Conservation (phyloP, 2,329 filamentous ascomycete species). For the Sphaceloma murrayae region DNA sequence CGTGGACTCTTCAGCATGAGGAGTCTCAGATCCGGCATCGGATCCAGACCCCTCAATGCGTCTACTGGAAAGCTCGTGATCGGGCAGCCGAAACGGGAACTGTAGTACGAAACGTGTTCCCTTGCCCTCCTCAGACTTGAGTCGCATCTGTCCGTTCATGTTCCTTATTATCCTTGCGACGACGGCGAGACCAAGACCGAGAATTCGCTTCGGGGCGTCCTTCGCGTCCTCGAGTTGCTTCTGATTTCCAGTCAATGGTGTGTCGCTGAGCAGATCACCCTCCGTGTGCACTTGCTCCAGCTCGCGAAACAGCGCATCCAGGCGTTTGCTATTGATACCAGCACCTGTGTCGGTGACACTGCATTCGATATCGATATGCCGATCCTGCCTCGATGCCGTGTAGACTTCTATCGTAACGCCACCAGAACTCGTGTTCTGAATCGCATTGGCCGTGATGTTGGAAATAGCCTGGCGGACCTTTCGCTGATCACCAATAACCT, state of each 20-base stretch:
- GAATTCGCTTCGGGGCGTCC: conserved; percentile 37
- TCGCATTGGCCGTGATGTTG: conserved; percentile 76
- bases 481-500: conserved; percentile 69
- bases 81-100: conserved; percentile 61
- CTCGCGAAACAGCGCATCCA: conserved; percentile 53
- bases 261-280: conserved; percentile 39
- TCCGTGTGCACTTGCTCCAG: conserved; percentile 55
- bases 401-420: conserved; percentile 62
- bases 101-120: conserved; percentile 76
- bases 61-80: conserved; percentile 24
- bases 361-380: conserved; percentile 60
- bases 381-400: conserved; percentile 44
- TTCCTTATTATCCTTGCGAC: conserved; percentile 82
- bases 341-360: conserved; percentile 64
- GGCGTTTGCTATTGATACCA: conserved; percentile 49
- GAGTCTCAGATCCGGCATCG: conserved; percentile 22
- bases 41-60: conserved; percentile 18
- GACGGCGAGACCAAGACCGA: conserved; percentile 77
- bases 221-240: conserved; percentile 26
- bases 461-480: conserved; percentile 73
- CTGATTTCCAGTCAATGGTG: conserved; percentile 25
- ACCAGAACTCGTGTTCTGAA: conserved; percentile 64
- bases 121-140: conserved; percentile 74
- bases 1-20: conserved; percentile 21
- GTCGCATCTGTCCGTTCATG: conserved; percentile 76